Evolutionary conservation across 1,139 yeast species (phyloP).

Genomic region (Meyerozyma carpophila): DNA sequence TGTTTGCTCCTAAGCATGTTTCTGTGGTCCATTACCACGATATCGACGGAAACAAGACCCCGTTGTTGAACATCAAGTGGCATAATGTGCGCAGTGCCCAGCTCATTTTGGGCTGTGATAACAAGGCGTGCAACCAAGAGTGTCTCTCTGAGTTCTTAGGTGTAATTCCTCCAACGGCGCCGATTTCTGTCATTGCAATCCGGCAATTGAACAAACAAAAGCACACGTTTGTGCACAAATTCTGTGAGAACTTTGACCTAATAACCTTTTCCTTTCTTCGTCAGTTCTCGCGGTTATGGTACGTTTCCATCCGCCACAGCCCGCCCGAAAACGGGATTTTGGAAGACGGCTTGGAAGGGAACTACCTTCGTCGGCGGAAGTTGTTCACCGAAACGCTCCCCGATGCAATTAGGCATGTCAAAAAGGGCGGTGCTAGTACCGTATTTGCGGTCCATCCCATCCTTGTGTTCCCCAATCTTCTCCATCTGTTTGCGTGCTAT

Average conservation of each 20-base stretch:
- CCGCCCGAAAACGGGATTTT: conserved; percentile 37
- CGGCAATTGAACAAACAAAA: conserved; percentile 34
- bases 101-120: conserved; percentile 26
- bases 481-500: conserved; percentile 58
- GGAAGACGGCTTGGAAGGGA: conserved; percentile 65
- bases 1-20: conserved; percentile 15
- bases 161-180: conserved; percentile 7
- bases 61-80: conserved; percentile 14
- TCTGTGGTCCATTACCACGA: conserved; percentile 8
- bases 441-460: conserved; percentile 9
- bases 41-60: conserved; percentile 4
- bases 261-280: conserved; percentile 38
- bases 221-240: conserved; percentile 37
- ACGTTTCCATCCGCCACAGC: conserved; percentile 45
- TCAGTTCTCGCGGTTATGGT: conserved; percentile 18
- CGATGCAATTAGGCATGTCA: conserved; percentile 19
- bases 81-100: conserved; percentile 17
- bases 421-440: neutral
- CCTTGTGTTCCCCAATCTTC: conserved; percentile 51
- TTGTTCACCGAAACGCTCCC: conserved; percentile 48
- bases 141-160: conserved; percentile 38
- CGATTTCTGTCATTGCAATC: conserved; percentile 31
- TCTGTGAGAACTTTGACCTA: conserved; percentile 55
- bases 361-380: conserved; percentile 52
- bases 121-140: conserved; percentile 29